phyloP scores from a whole-genome alignment of 305 asterid genomes.

The Rubia tinctorum region DNA sequence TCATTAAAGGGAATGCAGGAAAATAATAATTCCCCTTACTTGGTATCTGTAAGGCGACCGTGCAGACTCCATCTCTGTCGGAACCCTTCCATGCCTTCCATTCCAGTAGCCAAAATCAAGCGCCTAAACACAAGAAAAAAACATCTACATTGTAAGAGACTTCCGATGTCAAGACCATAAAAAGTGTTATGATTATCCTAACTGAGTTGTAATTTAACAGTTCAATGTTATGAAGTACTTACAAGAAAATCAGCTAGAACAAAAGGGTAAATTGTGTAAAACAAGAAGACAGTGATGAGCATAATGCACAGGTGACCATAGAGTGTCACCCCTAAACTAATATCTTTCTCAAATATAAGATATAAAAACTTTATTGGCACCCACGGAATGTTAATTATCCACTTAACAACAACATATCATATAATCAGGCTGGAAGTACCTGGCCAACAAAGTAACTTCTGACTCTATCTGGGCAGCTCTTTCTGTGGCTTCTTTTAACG shows the following conservation, averaged over 20 bases:
- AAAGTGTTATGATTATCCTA: background rate
- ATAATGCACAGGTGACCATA: background rate
- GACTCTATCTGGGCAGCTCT: constrained; percentile 74
- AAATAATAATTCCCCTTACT: constrained; percentile 35
- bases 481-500: constrained; percentile 66
- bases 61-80: constrained; percentile 95
- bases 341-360: background rate
- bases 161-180: background rate
- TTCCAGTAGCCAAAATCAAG: constrained; percentile 93
- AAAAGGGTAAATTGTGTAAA: background rate
- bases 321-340: background rate
- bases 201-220: background rate
- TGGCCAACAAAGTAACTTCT: constrained; percentile 70
- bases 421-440: constrained; percentile 39
- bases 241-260: background rate
- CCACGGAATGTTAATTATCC: background rate
- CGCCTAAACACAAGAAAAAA: constrained; percentile 36
- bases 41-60: constrained; percentile 80
- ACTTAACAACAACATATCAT: background rate
- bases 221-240: background rate
- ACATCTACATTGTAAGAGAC: background rate
- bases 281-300: background rate
- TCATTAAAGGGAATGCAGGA: background rate
- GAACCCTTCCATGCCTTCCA: constrained; percentile 87
- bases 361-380: background rate